Base-by-base conservation (phyloP, 1,139 yeast species). In the Pneumocystis murina region DNA sequence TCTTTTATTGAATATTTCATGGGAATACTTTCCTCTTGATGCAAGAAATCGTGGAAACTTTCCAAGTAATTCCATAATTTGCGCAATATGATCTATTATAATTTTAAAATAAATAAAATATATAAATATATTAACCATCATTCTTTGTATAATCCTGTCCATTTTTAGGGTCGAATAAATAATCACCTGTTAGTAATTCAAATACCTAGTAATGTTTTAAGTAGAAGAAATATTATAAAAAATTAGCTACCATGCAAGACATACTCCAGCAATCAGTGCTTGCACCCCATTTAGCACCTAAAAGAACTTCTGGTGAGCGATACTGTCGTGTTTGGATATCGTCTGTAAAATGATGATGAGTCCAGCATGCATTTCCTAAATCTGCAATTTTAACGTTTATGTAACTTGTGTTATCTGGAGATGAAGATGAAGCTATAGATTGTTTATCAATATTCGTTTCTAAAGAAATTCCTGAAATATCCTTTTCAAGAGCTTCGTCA, bases 321-420 rank as follows among this genome's bases (percentile, higher is more conserved):
- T 88, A 88, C 72, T 88, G 95, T 60, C 96, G 78, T 0, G 96
- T 88, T 74, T 88, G 95, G 68, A 88, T 87, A 71, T 86, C 92
- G 72, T 86, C 82, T 20, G 95, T 86, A 74, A 85, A 86, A 73
- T 88, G 95, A 60, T 79, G 80, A 70, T 82, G 77, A 10, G 80
- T 77, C 81, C 86, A 86, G 68, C 95, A 87, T 0, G 95, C 94
- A 72, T 88, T 88, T 30, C 96, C 96, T 64, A 88, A 78, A 72
- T 88, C 96, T 2, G 94, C 95, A 64, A 88, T 81, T 72, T 87
- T 88, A 62, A 84, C 84, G 30, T 78, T 77, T 62, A 82, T 77
- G 12, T 36, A 38, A 17, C 59, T 54, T 16, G 60, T 36, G 43
- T 64, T 62, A 24, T 60, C 39, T 7, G 43, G 16, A 28, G 38